Conservation (phyloP, 768 basidiomycete species). For the Peribolospora kevripleyi region DNA sequence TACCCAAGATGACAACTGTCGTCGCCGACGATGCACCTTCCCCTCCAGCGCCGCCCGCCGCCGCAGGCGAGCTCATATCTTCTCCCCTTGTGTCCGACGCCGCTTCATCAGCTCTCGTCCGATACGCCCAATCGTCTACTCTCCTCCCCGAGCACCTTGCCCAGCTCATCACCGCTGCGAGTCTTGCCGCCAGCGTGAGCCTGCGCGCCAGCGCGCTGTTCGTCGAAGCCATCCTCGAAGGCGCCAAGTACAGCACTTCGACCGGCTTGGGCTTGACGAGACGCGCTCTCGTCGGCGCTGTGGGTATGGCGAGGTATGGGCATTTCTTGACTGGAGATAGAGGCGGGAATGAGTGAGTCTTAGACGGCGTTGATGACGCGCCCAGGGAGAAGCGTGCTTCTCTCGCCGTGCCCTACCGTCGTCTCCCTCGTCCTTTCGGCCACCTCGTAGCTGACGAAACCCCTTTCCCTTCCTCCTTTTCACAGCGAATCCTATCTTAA, state of each 20-base stretch:
- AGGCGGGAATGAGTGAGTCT: constrained; percentile 6
- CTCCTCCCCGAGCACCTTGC: constrained; percentile 19
- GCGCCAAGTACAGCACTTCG: constrained; percentile 13
- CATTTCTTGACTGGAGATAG: constrained; percentile 16
- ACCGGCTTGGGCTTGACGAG: constrained; percentile 17
- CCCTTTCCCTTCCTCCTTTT: too few relatives aligned
- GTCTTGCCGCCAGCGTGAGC: constrained; percentile 16
- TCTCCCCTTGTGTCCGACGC: too few relatives aligned
- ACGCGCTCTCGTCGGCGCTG: constrained; percentile 17
- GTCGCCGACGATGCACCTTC: too few relatives aligned
- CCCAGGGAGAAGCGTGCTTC: constrained; percentile 1
- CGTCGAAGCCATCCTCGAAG: constrained; percentile 20
- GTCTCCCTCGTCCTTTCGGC: too few relatives aligned
- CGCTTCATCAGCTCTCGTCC: too few relatives aligned
- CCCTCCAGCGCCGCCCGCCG: too few relatives aligned
- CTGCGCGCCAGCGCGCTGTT: constrained; percentile 16
- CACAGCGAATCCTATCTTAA: constrained; percentile 16
- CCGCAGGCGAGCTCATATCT: too few relatives aligned
- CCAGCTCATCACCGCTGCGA: constrained; percentile 17
- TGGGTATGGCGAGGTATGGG: constrained; percentile 18
- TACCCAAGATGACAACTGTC: too few relatives aligned
- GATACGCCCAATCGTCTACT: constrained; percentile 6
- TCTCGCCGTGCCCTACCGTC: neutral
- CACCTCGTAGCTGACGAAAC: neutral
- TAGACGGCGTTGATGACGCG: constrained; percentile 4